phyloP scores from a whole-genome alignment of 768 basidiomycete species.

The Boletus edulis region DNA sequence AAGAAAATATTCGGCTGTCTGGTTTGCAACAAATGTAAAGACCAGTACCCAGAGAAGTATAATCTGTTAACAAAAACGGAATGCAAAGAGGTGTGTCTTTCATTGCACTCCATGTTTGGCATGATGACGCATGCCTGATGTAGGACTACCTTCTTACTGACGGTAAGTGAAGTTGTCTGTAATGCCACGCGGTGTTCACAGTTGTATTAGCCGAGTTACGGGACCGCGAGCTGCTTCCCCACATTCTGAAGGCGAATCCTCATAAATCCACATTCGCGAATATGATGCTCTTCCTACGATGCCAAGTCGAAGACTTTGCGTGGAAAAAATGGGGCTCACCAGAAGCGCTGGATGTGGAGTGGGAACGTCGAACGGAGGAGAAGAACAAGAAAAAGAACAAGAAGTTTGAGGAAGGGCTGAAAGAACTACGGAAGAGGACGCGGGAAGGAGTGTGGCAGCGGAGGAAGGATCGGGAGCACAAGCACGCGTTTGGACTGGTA shows the following conservation, averaged over 20 bases:
- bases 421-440: conserved; percentile 80
- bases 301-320: conserved; percentile 94
- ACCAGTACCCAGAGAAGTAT: conserved; percentile 88
- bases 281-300: conserved; percentile 98
- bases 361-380: conserved; percentile 69
- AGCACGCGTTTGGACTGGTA: conserved; percentile 72
- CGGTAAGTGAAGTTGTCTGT: conserved; percentile 45
- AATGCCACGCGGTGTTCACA: background rate
- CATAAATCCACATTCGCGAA: conserved; percentile 95
- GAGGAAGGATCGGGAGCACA: conserved; percentile 84
- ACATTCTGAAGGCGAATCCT: conserved; percentile 91
- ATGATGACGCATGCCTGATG: background rate
- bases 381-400: conserved; percentile 90
- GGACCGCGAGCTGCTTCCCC: conserved; percentile 89
- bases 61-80: conserved; percentile 97
- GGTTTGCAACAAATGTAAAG: conserved; percentile 90
- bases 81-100: conserved; percentile 77
- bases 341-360: conserved; percentile 88
- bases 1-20: conserved; percentile 79
- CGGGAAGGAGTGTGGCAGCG: conserved; percentile 89
- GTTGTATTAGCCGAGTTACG: conserved; percentile 75
- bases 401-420: conserved; percentile 91
- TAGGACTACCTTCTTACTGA: conserved; percentile 96
- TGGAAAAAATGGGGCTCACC: conserved; percentile 98
- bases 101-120: background rate